Evolutionary conservation across 768 basidiomycete species (phyloP).

Genomic region (Leccinum broughii): DNA sequence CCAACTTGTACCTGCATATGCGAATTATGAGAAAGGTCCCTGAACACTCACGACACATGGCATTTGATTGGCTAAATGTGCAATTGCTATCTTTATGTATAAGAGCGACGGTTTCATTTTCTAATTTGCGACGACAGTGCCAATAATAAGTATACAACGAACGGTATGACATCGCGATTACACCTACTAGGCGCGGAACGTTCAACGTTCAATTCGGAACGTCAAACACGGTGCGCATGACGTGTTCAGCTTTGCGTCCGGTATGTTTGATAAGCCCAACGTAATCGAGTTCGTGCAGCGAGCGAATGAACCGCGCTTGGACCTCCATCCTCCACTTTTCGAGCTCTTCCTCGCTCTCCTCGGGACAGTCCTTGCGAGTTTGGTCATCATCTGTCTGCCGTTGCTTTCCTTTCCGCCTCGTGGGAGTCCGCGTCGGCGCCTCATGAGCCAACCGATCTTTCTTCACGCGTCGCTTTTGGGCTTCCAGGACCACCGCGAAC

Average conservation of each 20-base stretch:
- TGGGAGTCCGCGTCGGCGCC: slow-evolving; percentile 16
- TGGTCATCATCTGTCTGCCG: slow-evolving; percentile 24
- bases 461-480: slow-evolving; percentile 38
- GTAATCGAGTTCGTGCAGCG: slow-evolving; percentile 80
- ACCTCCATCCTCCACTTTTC: slow-evolving; percentile 63
- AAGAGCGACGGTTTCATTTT: neutral
- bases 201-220: slow-evolving; percentile 12
- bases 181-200: slow-evolving; percentile 14
- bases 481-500: slow-evolving; percentile 67
- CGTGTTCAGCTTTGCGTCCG: slow-evolving; percentile 74
- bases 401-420: slow-evolving; percentile 27
- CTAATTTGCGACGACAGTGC: neutral
- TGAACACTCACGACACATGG: neutral
- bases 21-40: neutral
- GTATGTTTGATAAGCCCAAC: slow-evolving; percentile 81
- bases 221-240: slow-evolving; percentile 68
- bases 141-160: neutral
- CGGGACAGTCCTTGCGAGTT: slow-evolving; percentile 13
- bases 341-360: slow-evolving; percentile 35
- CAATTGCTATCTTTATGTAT: neutral
- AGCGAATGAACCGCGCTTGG: slow-evolving; percentile 77
- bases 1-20: slow-evolving; percentile 21
- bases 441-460: neutral
- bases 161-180: neutral
- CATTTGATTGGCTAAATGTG: neutral